phyloP scores from a whole-genome alignment of 1,284 basidiomycete species.

The Apiotrichum mycotoxinovorans region DNA sequence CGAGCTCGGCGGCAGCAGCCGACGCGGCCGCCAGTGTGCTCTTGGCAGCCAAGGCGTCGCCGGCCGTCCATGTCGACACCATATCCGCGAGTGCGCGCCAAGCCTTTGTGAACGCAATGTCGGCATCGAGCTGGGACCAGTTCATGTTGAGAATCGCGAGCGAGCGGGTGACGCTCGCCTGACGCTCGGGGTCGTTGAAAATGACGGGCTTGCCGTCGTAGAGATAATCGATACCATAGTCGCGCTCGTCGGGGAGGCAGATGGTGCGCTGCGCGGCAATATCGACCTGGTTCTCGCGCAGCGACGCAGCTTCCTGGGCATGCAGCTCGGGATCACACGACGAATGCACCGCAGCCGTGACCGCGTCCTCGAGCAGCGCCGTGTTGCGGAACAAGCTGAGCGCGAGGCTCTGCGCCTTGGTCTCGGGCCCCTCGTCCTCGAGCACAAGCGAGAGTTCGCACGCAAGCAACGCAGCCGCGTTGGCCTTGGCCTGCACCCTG shows the following conservation, averaged over 20 bases:
- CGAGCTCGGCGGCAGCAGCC: slow-evolving; percentile 63
- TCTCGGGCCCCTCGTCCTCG: slow-evolving; percentile 29
- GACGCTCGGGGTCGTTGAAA: slow-evolving; percentile 40
- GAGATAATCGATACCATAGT: slow-evolving; percentile 74
- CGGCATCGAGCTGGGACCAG: slow-evolving; percentile 75
- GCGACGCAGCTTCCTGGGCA: slow-evolving; percentile 24
- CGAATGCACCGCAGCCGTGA: slow-evolving; percentile 27
- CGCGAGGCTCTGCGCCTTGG: slow-evolving; percentile 32
- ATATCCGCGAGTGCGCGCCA: slow-evolving; percentile 72
- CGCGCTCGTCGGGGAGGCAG: slow-evolving; percentile 63
- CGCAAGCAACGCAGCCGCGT: slow-evolving; percentile 35
- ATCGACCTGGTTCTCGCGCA: slow-evolving; percentile 35
- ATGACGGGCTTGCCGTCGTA: slow-evolving; percentile 52
- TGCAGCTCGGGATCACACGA: slow-evolving; percentile 41
- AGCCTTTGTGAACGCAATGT: slow-evolving; percentile 68
- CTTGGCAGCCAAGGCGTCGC: slow-evolving; percentile 57
- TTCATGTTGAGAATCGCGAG: slow-evolving; percentile 53
- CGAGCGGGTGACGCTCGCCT: slow-evolving; percentile 48
- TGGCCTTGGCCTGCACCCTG: slow-evolving; percentile 51
- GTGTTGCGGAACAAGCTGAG: slow-evolving; percentile 43
- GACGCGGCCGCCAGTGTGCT: slow-evolving; percentile 61
- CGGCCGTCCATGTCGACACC: slow-evolving; percentile 62
- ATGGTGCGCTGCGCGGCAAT: slow-evolving; percentile 57
- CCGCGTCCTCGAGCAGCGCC: slow-evolving; percentile 36
- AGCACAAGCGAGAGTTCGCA: slow-evolving; percentile 33